phyloP scores from a whole-genome alignment of 2,329 filamentous ascomycete species.

The Botrytis deweyae region DNA sequence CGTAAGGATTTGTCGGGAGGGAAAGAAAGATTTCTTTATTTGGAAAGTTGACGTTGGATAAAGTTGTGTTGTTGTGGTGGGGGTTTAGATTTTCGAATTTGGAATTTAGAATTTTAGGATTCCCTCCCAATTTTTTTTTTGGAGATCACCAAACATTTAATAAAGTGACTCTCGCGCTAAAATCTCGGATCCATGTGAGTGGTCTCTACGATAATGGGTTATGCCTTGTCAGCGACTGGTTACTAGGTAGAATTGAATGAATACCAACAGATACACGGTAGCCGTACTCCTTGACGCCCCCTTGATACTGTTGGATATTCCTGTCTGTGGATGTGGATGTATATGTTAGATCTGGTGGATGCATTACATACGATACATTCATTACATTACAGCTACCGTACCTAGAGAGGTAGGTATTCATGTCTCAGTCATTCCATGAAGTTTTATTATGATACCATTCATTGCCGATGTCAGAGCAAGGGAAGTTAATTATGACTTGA shows the following conservation, averaged over 20 bases:
- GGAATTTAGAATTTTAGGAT: neutral
- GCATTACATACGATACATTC: too few relatives aligned
- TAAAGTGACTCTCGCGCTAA: conserved; percentile 1
- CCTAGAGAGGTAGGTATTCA: too few relatives aligned
- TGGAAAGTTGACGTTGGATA: neutral
- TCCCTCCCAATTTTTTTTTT: conserved; percentile 5
- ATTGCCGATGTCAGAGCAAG: neutral
- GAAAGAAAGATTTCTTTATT: conserved; percentile 6
- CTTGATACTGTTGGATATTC: neutral
- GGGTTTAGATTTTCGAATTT: neutral
- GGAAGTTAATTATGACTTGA: neutral
- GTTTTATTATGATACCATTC: neutral
- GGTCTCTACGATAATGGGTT: neutral
- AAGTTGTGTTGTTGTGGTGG: conserved; percentile 12
- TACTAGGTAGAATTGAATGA: neutral
- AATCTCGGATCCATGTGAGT: neutral
- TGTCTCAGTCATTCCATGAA: neutral
- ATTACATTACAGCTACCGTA: neutral
- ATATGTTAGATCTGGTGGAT: neutral
- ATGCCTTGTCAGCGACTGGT: neutral
- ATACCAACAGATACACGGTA: neutral
- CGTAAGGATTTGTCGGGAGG: neutral
- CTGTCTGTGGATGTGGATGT: too few relatives aligned
- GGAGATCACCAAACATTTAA: neutral
- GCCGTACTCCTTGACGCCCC: neutral